Evolutionary conservation across 1,139 yeast genomes (phyloP).

Genomic region (Torulaspora globosa): DNA sequence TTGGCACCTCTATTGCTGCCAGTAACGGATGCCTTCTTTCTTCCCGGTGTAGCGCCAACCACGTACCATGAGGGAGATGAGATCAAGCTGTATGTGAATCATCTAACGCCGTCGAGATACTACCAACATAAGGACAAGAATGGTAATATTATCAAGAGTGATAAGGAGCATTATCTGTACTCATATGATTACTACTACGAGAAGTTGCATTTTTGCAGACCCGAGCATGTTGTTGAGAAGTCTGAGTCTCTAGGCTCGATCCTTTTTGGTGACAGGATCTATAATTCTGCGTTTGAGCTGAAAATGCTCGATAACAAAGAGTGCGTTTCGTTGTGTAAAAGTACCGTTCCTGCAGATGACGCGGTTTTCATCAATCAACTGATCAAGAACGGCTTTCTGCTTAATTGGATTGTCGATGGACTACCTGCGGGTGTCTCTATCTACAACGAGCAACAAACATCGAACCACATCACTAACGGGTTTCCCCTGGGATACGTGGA

Average conservation of each 20-base stretch:
- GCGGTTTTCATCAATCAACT: constrained; percentile 70
- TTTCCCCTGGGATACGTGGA: constrained; percentile 73
- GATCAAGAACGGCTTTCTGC: constrained; percentile 75
- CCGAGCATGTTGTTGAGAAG: constrained; percentile 59
- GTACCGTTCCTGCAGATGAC: constrained; percentile 58
- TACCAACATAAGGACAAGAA: constrained; percentile 37
- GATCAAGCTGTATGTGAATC: constrained; percentile 80
- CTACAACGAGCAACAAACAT: constrained; percentile 50
- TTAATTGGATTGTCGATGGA: constrained; percentile 94
- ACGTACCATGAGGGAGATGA: constrained; percentile 68
- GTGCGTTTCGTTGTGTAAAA: constrained; percentile 63
- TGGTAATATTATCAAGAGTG: constrained; percentile 40
- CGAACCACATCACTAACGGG: constrained; percentile 63
- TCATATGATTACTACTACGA: constrained; percentile 85
- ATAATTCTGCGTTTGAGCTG: constrained; percentile 82
- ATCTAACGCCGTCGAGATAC: constrained; percentile 74
- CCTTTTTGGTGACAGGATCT: constrained; percentile 91
- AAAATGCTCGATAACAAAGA: constrained; percentile 67
- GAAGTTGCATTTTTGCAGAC: constrained; percentile 78
- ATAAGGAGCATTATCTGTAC: constrained; percentile 51
- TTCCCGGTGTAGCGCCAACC: constrained; percentile 95
- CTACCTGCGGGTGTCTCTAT: constrained; percentile 77
- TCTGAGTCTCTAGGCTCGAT: constrained; percentile 90
- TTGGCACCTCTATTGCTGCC: constrained; percentile 3
- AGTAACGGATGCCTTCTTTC: constrained; percentile 57